phyloP scores from a whole-genome alignment of 2,329 filamentous ascomycete species.

The Ambrosiella xylebori region DNA sequence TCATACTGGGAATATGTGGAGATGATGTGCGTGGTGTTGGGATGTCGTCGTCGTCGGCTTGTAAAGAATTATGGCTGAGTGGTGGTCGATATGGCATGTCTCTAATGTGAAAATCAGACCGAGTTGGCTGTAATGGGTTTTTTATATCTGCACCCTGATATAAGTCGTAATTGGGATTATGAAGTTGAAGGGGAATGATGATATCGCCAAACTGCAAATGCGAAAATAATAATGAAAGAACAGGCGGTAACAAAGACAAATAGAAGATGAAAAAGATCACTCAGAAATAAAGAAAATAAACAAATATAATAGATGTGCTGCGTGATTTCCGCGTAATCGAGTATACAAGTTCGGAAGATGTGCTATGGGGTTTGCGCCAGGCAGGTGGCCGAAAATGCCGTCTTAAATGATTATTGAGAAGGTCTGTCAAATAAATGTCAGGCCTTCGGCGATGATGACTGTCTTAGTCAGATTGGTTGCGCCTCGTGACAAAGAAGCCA shows the following conservation, averaged over 20 bases:
- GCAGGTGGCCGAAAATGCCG: background rate
- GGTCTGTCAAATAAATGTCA: background rate
- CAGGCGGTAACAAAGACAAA: background rate
- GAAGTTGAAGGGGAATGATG: background rate
- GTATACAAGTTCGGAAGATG: background rate
- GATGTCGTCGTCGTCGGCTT: background rate
- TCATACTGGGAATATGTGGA: constrained; percentile 14
- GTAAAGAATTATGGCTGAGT: background rate
- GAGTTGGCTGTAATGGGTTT: background rate
- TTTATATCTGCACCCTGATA: background rate
- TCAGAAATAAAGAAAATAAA: background rate
- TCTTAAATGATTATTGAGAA: background rate
- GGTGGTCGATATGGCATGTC: background rate
- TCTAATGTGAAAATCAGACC: background rate
- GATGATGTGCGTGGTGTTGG: background rate
- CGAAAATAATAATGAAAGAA: background rate
- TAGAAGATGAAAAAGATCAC: background rate
- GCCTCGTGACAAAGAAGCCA: background rate
- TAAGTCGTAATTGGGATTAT: background rate
- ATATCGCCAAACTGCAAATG: background rate
- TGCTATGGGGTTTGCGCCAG: background rate
- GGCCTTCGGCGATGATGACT: background rate
- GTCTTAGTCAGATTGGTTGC: background rate
- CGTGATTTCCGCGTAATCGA: background rate
- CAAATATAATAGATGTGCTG: background rate